Evolutionary conservation across 805 yeast genomes (phyloP), one percentile per base, ranked within the genome.

Genomic region (Wickerhamiella spandovensis): DNA sequence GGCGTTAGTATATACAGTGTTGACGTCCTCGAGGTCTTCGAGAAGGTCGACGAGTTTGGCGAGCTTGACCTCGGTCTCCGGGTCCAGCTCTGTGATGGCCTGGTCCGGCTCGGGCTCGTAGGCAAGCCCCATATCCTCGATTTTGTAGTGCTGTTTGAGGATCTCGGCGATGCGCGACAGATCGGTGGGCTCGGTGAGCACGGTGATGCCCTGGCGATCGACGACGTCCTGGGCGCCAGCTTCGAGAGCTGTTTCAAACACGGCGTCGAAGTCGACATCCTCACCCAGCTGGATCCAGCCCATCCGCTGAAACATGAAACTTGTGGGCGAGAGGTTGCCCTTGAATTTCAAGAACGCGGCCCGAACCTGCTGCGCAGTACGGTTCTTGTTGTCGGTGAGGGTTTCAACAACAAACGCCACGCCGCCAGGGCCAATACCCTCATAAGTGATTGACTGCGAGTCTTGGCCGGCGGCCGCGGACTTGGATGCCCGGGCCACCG

Each of bases 371-470:
- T 84, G 82, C 35, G 87, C 75, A 0, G 96, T 81, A 48, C 97
- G 72, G 52, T 83, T 79, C 64, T 84, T 86, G 65, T 87, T 90
- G 62, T 90, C 96, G 0, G 97, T 90, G 46, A 80, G 72, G 0
- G 95, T 89, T 60, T 87, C 95, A 4, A 90, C 79, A 3, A 90
- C 75, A 44, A 88, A 72, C 0, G 95, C 84, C 2, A 85, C 85
- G 2, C 96, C 96, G 1, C 89, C 94, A 0, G 96, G 96, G 0
- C 90, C 97, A 64, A 88, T 71, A 15, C 92, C 95, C 64, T 92
- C 97, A 65, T 89, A 92, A 10, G 76, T 63, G 28, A 81, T 84
- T 25, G 72, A 69, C 30, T 69, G 72, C 37, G 72, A 67, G 25
- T 74, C 69, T 46, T 78, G 80, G 0, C 94, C 95, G 17, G 90